Evolutionary conservation across 1,284 basidiomycete species (phyloP), one percentile per base, ranked within the genome.

Genomic region (Singerocomus rubriflavus): DNA sequence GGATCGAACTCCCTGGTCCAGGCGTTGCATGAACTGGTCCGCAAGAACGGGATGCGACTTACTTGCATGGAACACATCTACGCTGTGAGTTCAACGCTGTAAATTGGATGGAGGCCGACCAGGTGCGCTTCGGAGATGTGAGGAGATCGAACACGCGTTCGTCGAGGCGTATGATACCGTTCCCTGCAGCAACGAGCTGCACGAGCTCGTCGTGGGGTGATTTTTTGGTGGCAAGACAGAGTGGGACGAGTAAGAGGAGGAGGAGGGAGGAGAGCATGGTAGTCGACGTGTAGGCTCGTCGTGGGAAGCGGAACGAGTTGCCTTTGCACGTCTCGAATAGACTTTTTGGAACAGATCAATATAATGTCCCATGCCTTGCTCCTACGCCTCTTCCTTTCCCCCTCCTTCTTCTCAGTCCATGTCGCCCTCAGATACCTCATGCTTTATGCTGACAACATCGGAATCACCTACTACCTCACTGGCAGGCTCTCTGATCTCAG

Each of bases 381-480:
- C 48, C 80, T 96, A 51, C 87, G 93, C 34, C 82, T 96, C 34
- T 94, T 95, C 66, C 83, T 94, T 50, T 92, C 90, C 25, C 88
- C 91, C 5, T 85, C 84, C 30, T 95, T 91, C 78, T 95, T 95
- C 73, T 89, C 88, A 14, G 88, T 94, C 45, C 88, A 93, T 74
- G 88, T 94, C 61, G 93, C 93, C 29, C 82, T 96, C 57, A 83
- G 88, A 63, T 96, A 96, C 69, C 84, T 98, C 61, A 84, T 85
- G 63, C 74, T 85, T 17, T 97, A 98, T 71, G 81, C 90, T 9
- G 89, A 94, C 74, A 93, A 93, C 68, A 91, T 98, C 61, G 94
- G 94, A 8, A 95, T 98, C 70, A 95, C 93, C 14, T 95, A 97
- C 72, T 98, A 98, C 69, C 81, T 98, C 55, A 93, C 93, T 43